Evolutionary conservation across 108 stramenopile species (phyloP).

Genomic region (Fragilaria radians): DNA sequence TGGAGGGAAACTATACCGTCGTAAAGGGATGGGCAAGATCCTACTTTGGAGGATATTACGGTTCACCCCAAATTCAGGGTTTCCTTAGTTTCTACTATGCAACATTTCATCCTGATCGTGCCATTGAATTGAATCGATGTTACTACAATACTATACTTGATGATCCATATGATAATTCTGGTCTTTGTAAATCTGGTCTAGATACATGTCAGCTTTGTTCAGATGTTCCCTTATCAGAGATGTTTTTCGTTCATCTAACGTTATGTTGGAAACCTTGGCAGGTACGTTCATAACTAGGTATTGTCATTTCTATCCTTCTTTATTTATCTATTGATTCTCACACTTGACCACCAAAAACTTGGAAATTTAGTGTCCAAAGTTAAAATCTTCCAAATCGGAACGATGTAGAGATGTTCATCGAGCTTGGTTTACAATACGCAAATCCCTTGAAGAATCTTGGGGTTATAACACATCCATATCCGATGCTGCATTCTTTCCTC

Average conservation of each 20-base stretch:
- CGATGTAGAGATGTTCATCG: background rate
- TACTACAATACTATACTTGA: slow-evolving; percentile 78
- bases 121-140: slow-evolving; percentile 65
- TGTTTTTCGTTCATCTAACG: slow-evolving; percentile 72
- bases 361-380: slow-evolving; percentile 16
- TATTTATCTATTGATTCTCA: background rate
- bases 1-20: slow-evolving; percentile 51
- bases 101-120: slow-evolving; percentile 12
- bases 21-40: slow-evolving; percentile 45
- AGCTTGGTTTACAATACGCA: background rate
- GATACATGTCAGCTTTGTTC: slow-evolving; percentile 63
- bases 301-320: background rate
- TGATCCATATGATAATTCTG: slow-evolving; percentile 23
- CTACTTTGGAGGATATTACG: slow-evolving; percentile 64
- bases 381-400: background rate
- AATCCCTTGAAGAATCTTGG: background rate
- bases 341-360: background rate
- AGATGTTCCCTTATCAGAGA: slow-evolving; percentile 20
- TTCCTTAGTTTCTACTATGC: slow-evolving; percentile 67
- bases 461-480: no score
- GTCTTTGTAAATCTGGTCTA: slow-evolving; percentile 51
- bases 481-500: no score
- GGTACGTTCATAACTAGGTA: background rate
- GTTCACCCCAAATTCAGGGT: slow-evolving; percentile 45
- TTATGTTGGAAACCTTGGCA: slow-evolving; percentile 81